phyloP scores from a whole-genome alignment of 2,329 filamentous ascomycete genomes.

The Parastagonospora avenae region DNA sequence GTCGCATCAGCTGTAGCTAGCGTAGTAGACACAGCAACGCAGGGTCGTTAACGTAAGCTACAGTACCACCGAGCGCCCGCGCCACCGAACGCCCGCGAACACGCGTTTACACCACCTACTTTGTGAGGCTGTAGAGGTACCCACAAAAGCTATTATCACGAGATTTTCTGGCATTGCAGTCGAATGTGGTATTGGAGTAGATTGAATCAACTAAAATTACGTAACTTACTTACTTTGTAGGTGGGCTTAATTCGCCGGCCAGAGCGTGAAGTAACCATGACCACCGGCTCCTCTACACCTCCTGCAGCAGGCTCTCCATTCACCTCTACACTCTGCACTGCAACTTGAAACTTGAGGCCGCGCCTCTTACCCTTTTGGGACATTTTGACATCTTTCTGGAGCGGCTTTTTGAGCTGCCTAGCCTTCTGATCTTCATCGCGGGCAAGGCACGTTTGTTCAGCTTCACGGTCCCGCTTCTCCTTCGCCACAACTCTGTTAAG shows the following conservation, averaged over 20 bases:
- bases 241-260: slow-evolving; percentile 1
- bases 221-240: slow-evolving; percentile 1
- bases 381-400: slow-evolving; percentile 1
- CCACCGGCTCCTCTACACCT: neutral
- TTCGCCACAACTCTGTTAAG: neutral
- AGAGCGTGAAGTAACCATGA: neutral
- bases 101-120: neutral
- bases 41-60: neutral
- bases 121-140: neutral
- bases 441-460: neutral
- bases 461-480: neutral
- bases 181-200: neutral
- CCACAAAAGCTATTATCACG: slow-evolving; percentile 1
- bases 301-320: neutral
- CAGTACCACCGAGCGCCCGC: neutral
- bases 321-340: neutral
- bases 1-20: too few relatives aligned
- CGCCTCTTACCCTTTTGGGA: slow-evolving; percentile 2
- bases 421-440: neutral
- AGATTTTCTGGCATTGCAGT: neutral
- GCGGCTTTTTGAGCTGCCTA: neutral
- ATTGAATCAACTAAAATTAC: slow-evolving; percentile 1
- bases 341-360: neutral
- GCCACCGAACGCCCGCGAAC: neutral
- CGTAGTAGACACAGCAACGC: too few relatives aligned